Evolutionary conservation across 768 basidiomycete genomes (phyloP), one percentile per base, ranked within the genome.

Genomic region (Baorangia bicolor): DNA sequence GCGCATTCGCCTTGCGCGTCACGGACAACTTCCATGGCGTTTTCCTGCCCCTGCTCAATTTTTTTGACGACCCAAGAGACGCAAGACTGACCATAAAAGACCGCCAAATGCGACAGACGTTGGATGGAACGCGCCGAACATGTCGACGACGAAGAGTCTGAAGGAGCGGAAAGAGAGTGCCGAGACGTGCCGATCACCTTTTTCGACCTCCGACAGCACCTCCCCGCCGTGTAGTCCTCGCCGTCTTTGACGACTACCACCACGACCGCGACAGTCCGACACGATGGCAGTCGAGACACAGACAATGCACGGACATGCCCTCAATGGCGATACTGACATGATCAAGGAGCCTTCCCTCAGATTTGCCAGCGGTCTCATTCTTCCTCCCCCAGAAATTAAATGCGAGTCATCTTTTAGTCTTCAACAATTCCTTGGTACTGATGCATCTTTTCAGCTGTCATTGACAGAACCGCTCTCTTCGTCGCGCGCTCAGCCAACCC

Each of bases 321-420:
- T 78, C 25, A 60, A 76, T 51, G 76, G 68, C 28, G 77, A 79
- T 34, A 69, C 70, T 16, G 75, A 77, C 28, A 78, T 77, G 69
- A 75, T 64, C 37, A 69, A 67, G 51, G 73, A 74, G 11, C 73
- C 69, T 31, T 59, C 70, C 21, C 62, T 59, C 60, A 79, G 89
- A 66, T 93, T 90, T 67, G 78, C 87, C 21, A 87, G 81, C 54
- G 94, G 94, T 43, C 83, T 98, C 65, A 98, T 98, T 74, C 87
- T 95, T 25, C 96, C 96, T 59, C 94, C 96, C 2, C 94, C 92
- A 35, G 95, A 96, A 71, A 94, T 98, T 65, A 93, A 96, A 79
- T 87, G 94, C 87, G 63, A 72, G 76, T 33, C 7, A 44, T 21
- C 18, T 33, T 40, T 31, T 53, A 28, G 51, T 37, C 33, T 11